Base-by-base conservation (phyloP, 768 basidiomycete species). In the Mycena kentingensis region DNA sequence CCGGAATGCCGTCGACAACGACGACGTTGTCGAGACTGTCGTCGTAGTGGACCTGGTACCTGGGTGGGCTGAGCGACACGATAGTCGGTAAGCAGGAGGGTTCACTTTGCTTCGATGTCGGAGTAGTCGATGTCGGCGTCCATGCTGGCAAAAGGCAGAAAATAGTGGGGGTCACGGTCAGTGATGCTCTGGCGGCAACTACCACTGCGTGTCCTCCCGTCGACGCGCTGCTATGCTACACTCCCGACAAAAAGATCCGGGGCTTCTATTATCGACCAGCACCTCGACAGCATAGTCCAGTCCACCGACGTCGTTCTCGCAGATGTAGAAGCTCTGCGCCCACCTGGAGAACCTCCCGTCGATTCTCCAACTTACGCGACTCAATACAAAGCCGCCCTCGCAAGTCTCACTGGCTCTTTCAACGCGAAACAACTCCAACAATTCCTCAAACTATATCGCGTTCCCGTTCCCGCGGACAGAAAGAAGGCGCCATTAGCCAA, bases 21-120 rank as follows among this genome's bases (percentile, higher is more conserved):
- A 99, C 71, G 51, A 92, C 83, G 65, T 90, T 91, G 76, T 98
- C 97, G 64, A 98, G 82, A 34, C 90, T 81, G 59, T 93, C 87
- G 61, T 92, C 89, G 58, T 85, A 83, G 51, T 90, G 76, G 62
- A 95, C 86, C 59, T 85, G 79, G 73, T 93, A 96, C 77, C 94
- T 97, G 67, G 39, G 52, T 35, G 26, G 24, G 50, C 25, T 34
- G 35, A 12, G 34, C 37, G 48, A 13, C 55, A 41, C 26, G 45
- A 52, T 49, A 43, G 44, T 34, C 18, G 21, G 8, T 31, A 39
- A 21, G 11, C 25, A 46, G 22, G 7, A 12, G 18, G 13, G 68
- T 81, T 50, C 59, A 93, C 92, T 90, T 91, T 70, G 77, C 81
- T 67, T 94, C 92, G 58, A 96, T 92, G 67, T 94, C 92, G 39